Evolutionary conservation across 192 early-diverging fungal genomes (phyloP).

Genomic region (Podila epicladia): DNA sequence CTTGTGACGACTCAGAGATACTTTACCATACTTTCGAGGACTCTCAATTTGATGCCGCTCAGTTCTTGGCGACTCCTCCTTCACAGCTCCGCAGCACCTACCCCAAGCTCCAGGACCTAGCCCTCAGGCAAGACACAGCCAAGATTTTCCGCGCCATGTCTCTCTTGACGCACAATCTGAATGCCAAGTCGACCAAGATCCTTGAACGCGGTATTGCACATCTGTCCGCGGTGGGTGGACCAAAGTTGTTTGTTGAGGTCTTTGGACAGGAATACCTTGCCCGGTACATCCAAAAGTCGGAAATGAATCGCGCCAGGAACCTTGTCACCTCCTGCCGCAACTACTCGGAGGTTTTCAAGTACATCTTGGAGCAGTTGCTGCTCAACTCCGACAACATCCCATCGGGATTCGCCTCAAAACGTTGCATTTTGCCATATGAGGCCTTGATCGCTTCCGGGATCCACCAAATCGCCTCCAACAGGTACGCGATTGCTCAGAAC

Average conservation of each 20-base stretch:
- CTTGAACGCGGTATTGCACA: conserved; percentile 22
- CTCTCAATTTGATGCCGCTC: conserved; percentile 35
- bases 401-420: conserved; percentile 10
- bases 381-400: conserved; percentile 16
- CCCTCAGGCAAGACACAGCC: conserved; percentile 23
- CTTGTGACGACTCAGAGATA: conserved; percentile 49
- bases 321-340: conserved; percentile 17
- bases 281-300: conserved; percentile 25
- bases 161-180: conserved; percentile 17
- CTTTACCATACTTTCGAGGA: conserved; percentile 45
- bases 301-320: conserved; percentile 45
- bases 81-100: conserved; percentile 42
- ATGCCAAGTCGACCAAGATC: conserved; percentile 15
- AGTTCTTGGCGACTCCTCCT: conserved; percentile 33
- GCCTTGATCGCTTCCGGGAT: conserved; percentile 28
- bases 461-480: conserved; percentile 25
- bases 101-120: conserved; percentile 24
- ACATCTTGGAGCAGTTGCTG: conserved; percentile 17
- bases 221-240: conserved; percentile 18
- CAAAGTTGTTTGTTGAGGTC: conserved; percentile 28
- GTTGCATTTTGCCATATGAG: conserved; percentile 38
- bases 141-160: conserved; percentile 37
- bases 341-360: conserved; percentile 18
- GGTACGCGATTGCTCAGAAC: conserved; percentile 39
- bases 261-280: conserved; percentile 25